These are phyloP conservation scores for Oryza meyeriana DNA, from an alignment of 176 grass and related monocot genomes.

Conservation along the genomic window DNA sequence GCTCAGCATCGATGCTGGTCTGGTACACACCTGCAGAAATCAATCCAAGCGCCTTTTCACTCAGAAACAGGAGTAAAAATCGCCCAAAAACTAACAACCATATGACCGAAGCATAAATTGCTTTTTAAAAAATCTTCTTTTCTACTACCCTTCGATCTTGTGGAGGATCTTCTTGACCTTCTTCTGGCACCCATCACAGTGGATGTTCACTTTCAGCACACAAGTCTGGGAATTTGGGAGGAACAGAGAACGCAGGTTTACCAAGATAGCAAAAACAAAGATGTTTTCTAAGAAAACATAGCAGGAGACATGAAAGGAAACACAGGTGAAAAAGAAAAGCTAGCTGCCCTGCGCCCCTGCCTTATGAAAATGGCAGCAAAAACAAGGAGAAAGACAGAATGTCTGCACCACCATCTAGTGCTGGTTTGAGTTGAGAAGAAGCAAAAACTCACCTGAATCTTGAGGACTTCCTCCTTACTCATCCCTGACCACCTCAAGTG, in stretches of 20 bases:
- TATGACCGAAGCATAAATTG: background rate
- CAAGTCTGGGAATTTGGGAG: conserved; percentile 51
- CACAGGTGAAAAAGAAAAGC: conserved; percentile 31
- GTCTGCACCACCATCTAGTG: background rate
- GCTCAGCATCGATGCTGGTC: conserved; percentile 40
- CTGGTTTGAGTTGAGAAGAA: conserved; percentile 16
- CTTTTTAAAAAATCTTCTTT: background rate
- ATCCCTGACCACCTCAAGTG: conserved; percentile 39
- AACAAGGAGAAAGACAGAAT: background rate
- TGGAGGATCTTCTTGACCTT: conserved; percentile 69
- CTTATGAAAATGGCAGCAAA: conserved; percentile 14
- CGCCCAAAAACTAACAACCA: background rate
- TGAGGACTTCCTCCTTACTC: conserved; percentile 56
- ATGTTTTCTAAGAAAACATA: conserved; percentile 4
- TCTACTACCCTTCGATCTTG: conserved; percentile 68
- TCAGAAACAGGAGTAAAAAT: background rate
- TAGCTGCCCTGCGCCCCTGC: background rate
- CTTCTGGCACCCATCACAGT: conserved; percentile 67
- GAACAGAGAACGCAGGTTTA: conserved; percentile 17
- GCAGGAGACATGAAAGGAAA: conserved; percentile 12
- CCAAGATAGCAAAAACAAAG: background rate
- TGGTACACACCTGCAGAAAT: conserved; percentile 61
- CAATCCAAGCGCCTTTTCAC: background rate
- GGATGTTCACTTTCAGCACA: conserved; percentile 76
- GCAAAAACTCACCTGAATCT: conserved; percentile 54